A percentile compares a stretch with the other conserved stretches of the same genome.
These are phyloP conservation scores for Diplotaxis tenuifolia DNA, from an alignment of 345 rosid genomes.

Conservation along the genomic window DNA sequence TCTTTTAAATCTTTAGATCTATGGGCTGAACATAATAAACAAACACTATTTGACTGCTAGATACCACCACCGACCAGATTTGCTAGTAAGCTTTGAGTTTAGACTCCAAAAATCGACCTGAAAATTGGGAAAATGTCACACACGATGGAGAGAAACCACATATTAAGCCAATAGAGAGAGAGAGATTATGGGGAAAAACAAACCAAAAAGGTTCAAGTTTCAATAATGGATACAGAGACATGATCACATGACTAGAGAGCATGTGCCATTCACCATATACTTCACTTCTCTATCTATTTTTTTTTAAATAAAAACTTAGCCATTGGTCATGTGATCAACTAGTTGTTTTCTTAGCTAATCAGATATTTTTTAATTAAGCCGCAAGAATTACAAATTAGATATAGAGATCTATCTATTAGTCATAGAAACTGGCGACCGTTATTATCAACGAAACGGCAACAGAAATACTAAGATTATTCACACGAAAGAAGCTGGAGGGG, in stretches of 20 bases:
- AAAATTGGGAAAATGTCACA: background rate
- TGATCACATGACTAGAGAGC: constrained; percentile 25
- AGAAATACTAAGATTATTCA: background rate
- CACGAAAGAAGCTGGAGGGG: background rate
- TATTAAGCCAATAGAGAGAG: background rate
- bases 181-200: background rate
- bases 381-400: background rate
- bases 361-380: background rate
- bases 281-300: background rate
- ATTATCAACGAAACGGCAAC: background rate
- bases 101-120: constrained; percentile 15
- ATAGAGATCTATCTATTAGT: background rate
- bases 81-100: background rate
- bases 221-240: constrained; percentile 23
- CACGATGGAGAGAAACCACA: background rate
- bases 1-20: background rate
- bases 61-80: constrained; percentile 9
- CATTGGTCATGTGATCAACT: background rate
- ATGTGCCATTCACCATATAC: constrained; percentile 18
- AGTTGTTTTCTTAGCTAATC: background rate
- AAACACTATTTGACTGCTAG: constrained; percentile 1
- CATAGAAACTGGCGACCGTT: background rate
- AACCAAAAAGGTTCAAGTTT: constrained; percentile 29
- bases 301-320: background rate
- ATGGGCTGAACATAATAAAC: constrained; percentile 20